phyloP scores from a whole-genome alignment of 2,329 filamentous ascomycete species.

The Phaeoacremonium minimum region DNA sequence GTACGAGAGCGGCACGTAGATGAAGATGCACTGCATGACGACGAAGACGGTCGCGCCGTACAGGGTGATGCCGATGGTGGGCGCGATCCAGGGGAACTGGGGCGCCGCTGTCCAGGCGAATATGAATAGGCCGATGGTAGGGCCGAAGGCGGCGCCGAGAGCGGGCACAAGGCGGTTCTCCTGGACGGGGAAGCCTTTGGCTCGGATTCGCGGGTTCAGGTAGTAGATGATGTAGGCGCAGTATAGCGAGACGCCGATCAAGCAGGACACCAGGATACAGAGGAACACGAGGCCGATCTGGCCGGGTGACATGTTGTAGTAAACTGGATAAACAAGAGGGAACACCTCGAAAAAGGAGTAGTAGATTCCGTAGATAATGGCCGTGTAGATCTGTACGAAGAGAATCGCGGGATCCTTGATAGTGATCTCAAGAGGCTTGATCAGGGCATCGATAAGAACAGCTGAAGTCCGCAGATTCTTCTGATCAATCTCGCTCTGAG shows the following conservation, averaged over 20 bases:
- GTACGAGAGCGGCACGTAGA: slow-evolving; percentile 54
- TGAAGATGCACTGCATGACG: slow-evolving; percentile 56
- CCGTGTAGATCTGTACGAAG: slow-evolving; percentile 59
- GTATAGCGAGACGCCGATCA: slow-evolving; percentile 47
- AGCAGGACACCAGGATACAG: slow-evolving; percentile 52
- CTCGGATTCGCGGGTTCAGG: slow-evolving; percentile 44
- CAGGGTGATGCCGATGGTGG: slow-evolving; percentile 52
- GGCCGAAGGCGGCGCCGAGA: slow-evolving; percentile 45
- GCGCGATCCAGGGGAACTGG: slow-evolving; percentile 48
- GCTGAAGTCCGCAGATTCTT: slow-evolving; percentile 41
- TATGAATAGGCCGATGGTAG: slow-evolving; percentile 56
- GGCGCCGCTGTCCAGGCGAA: slow-evolving; percentile 54
- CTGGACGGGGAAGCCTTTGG: slow-evolving; percentile 43
- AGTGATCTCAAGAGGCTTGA: slow-evolving; percentile 57
- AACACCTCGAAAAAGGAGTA: slow-evolving; percentile 65
- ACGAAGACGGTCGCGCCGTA: slow-evolving; percentile 48
- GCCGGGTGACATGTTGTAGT: slow-evolving; percentile 57
- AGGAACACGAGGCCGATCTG: slow-evolving; percentile 57
- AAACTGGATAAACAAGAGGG: slow-evolving; percentile 55
- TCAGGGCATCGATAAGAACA: slow-evolving; percentile 50
- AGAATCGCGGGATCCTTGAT: slow-evolving; percentile 58
- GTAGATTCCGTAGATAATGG: slow-evolving; percentile 59
- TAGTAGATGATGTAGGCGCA: slow-evolving; percentile 46
- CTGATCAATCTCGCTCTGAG: slow-evolving; percentile 62
- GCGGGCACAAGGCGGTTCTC: slow-evolving; percentile 54